These are phyloP conservation scores for Trametes sanguinea DNA, from an alignment of 768 basidiomycete species.

Conservation along the genomic window DNA sequence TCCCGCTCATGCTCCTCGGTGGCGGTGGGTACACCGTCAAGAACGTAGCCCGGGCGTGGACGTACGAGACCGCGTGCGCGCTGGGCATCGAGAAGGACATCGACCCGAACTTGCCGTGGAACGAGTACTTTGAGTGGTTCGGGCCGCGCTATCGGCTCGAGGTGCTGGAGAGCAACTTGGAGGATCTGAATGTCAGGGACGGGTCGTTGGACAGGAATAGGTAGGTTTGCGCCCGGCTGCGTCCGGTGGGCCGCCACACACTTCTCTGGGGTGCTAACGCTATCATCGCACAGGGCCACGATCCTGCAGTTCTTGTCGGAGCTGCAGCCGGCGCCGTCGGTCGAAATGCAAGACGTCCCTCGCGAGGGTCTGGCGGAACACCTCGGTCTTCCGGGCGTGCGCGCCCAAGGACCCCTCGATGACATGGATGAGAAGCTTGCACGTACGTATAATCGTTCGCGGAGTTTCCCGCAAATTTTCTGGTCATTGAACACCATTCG, in stretches of 20 bases:
- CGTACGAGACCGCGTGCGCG: conserved; percentile 95
- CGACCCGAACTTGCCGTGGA: conserved; percentile 80
- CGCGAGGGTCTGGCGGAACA: conserved; percentile 65
- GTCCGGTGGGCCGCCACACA: conserved; percentile 48
- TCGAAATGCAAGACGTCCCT: conserved; percentile 83
- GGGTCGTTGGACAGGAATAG: conserved; percentile 72
- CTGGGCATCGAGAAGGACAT: conserved; percentile 82
- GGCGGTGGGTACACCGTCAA: conserved; percentile 98
- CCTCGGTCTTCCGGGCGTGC: conserved; percentile 54
- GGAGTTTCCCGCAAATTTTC: too few species aligned
- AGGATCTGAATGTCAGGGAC: conserved; percentile 84
- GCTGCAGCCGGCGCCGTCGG: conserved; percentile 77
- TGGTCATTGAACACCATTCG: too few species aligned
- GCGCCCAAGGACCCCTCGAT: conserved; percentile 51
- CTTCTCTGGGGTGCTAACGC: too few species aligned
- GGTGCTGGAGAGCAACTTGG: conserved; percentile 91
- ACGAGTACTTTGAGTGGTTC: conserved; percentile 96
- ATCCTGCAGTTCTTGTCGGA: conserved; percentile 58
- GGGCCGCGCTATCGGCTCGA: conserved; percentile 93
- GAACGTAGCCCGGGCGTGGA: conserved; percentile 94
- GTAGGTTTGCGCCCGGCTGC: too few species aligned
- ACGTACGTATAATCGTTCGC: conserved; percentile 47
- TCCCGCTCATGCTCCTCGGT: conserved; percentile 89
- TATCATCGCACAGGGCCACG: conserved; percentile 39
- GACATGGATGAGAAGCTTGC: conserved; percentile 70